Evolutionary conservation across 805 yeast species (phyloP).

Genomic region (Cyberlindnera nakhonratchasimensis): DNA sequence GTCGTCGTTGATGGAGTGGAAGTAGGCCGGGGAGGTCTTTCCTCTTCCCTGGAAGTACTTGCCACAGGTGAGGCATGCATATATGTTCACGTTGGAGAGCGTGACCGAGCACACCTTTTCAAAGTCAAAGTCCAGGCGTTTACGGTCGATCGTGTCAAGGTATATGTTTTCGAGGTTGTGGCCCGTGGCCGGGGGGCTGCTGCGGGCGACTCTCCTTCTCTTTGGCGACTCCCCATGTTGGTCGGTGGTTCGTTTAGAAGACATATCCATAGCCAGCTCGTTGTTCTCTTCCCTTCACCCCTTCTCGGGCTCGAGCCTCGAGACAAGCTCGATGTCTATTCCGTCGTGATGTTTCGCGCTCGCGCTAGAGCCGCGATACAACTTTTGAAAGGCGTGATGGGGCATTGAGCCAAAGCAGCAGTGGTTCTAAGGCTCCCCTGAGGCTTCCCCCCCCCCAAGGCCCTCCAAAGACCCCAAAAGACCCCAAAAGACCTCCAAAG

Average conservation of each 20-base stretch:
- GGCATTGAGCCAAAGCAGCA: too few species aligned
- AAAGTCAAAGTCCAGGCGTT: conserved; percentile 58
- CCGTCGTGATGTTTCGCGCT: too few species aligned
- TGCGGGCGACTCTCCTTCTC: background rate
- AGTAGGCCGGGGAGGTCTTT: conserved; percentile 59
- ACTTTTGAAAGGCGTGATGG: too few species aligned
- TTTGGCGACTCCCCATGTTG: background rate
- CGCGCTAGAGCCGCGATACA: too few species aligned
- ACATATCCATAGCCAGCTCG: too few species aligned
- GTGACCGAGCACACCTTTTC: conserved; percentile 66
- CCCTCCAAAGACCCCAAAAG: too few species aligned
- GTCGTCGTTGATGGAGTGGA: conserved; percentile 58
- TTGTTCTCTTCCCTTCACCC: too few species aligned
- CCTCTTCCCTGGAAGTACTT: conserved; percentile 69
- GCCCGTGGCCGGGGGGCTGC: background rate
- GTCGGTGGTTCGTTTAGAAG: background rate
- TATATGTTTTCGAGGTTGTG: conserved; percentile 17
- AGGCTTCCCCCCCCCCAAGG: too few species aligned
- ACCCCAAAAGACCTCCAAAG: too few species aligned
- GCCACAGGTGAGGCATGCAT: conserved; percentile 74
- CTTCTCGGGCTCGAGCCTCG: too few species aligned
- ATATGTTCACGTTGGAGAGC: conserved; percentile 56
- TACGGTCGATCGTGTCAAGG: conserved; percentile 31
- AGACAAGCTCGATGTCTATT: too few species aligned
- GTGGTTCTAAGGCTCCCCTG: too few species aligned